Percentiles rank a stretch among this genome's conserved stretches.
These are phyloP conservation scores for Colletotrichum sp. DNA, from an alignment of 2,329 filamentous ascomycete species.

Conservation along the genomic window DNA sequence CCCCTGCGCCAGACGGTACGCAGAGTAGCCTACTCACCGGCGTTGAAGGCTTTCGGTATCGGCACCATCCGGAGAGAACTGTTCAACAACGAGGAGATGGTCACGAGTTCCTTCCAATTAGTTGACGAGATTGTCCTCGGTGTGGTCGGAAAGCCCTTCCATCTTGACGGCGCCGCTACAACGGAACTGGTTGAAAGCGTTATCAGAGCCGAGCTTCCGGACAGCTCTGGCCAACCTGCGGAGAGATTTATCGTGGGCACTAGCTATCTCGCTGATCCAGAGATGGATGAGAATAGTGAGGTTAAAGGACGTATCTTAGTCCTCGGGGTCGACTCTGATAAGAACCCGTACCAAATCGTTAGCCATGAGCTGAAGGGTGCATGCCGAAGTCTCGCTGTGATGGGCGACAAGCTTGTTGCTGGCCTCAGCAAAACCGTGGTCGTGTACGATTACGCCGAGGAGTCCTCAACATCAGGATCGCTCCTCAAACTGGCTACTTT, in stretches of 20 bases:
- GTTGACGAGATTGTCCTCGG: constrained; percentile 91
- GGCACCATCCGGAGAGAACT: constrained; percentile 83
- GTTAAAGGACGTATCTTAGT: constrained; percentile 81
- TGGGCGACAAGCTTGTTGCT: constrained; percentile 80
- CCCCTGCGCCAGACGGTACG: constrained; percentile 83
- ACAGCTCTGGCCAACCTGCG: constrained; percentile 55
- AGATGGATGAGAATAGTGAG: constrained; percentile 49
- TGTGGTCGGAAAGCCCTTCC: constrained; percentile 71
- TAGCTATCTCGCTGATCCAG: constrained; percentile 72
- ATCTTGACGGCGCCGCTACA: constrained; percentile 53
- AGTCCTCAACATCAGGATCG: constrained; percentile 56
- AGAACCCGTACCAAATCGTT: constrained; percentile 74
- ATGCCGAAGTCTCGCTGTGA: constrained; percentile 78
- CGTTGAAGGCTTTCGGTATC: constrained; percentile 81
- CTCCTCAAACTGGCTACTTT: constrained; percentile 78
- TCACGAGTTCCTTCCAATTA: constrained; percentile 83
- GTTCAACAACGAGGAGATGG: constrained; percentile 71
- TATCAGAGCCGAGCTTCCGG: constrained; percentile 75
- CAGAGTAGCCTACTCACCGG: constrained; percentile 82
- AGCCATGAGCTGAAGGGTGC: constrained; percentile 76
- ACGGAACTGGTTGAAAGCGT: constrained; percentile 85
- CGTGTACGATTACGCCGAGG: constrained; percentile 60
- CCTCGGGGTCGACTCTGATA: constrained; percentile 79
- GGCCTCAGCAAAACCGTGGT: constrained; percentile 88
- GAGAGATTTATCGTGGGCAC: constrained; percentile 95